Percentiles rank a stretch among this genome's conserved stretches.
Evolutionary conservation across 1,139 yeast genomes (phyloP).

Genomic region (Candida tropicalis): DNA sequence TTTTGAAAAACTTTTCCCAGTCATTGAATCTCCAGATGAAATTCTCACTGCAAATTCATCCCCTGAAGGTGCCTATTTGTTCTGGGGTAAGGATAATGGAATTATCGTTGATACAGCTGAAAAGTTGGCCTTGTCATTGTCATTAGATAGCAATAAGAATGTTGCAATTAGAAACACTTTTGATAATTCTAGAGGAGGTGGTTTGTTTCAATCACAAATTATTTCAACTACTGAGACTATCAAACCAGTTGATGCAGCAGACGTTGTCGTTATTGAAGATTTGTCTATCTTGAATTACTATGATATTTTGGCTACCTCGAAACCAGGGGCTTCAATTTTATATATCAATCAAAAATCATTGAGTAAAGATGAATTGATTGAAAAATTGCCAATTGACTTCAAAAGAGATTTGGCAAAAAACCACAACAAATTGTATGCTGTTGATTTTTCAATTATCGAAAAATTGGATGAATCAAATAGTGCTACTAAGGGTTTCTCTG

Average conservation of each 20-base stretch:
- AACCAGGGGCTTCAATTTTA: slow-evolving; percentile 58
- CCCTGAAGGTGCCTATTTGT: slow-evolving; percentile 54
- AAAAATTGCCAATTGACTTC: slow-evolving; percentile 53
- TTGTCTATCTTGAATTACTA: slow-evolving; percentile 52
- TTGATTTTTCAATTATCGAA: slow-evolving; percentile 65
- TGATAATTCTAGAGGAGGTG: slow-evolving; percentile 74
- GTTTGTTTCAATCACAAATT: slow-evolving; percentile 79
- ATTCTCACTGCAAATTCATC: slow-evolving; percentile 44
- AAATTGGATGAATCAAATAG: slow-evolving; percentile 47
- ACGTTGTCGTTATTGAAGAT: slow-evolving; percentile 66
- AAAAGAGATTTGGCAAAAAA: slow-evolving; percentile 58
- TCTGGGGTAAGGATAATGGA: slow-evolving; percentile 73
- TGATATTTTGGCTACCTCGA: slow-evolving; percentile 64
- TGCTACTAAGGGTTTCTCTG: slow-evolving; percentile 77
- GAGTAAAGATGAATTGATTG: slow-evolving; percentile 48
- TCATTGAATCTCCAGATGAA: slow-evolving; percentile 13
- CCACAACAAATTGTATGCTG: slow-evolving; percentile 50
- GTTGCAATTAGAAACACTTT: slow-evolving; percentile 64
- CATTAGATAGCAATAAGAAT: slow-evolving; percentile 60
- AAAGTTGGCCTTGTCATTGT: slow-evolving; percentile 70
- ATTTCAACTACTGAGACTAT: slow-evolving; percentile 39
- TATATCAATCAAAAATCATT: slow-evolving; percentile 42
- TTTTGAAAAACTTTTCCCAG: slow-evolving; percentile 22
- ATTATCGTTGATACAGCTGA: slow-evolving; percentile 58
- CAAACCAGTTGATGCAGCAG: slow-evolving; percentile 56